These are phyloP conservation scores for Nannochloris sp. DNA, from an alignment of 139 green algal species.

Conservation along the genomic window DNA sequence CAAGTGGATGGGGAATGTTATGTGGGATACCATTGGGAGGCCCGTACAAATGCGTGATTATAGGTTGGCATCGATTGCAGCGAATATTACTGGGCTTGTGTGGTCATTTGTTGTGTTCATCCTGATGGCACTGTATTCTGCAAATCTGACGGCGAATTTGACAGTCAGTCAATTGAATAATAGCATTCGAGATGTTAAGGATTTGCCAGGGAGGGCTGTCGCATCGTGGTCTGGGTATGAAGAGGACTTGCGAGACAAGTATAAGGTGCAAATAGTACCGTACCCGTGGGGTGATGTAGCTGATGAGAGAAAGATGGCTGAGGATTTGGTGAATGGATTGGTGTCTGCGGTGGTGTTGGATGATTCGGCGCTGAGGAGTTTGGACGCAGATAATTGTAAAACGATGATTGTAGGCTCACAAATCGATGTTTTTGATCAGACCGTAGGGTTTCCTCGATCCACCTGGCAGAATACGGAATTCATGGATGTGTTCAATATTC, in stretches of 20 bases:
- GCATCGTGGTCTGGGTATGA: neutral
- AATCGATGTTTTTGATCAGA: neutral
- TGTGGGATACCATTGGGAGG: neutral
- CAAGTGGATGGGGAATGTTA: neutral
- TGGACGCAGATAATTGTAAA: neutral
- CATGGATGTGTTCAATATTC: neutral
- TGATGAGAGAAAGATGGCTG: constrained; percentile 3
- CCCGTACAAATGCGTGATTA: neutral
- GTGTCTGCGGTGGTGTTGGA: constrained; percentile 5
- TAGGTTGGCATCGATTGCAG: neutral
- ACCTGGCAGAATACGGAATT: neutral
- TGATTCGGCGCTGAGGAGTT: neutral
- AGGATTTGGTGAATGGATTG: neutral
- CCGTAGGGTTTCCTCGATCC: neutral
- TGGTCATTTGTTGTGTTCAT: constrained; percentile 2
- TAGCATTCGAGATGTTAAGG: neutral
- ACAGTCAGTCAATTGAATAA: constrained; percentile 1
- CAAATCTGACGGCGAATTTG: constrained; percentile 13
- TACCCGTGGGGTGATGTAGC: constrained; percentile 2
- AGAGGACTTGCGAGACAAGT: neutral
- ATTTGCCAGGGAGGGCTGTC: constrained; percentile 5
- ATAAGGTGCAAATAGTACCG: neutral
- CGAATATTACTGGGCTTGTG: neutral
- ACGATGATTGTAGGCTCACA: neutral
- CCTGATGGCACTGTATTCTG: constrained; percentile 1